Percentiles rank a stretch among this genome's conserved stretches.
Evolutionary conservation across 2,329 filamentous ascomycete species (phyloP).

Genomic region (Ophiostoma piceae): DNA sequence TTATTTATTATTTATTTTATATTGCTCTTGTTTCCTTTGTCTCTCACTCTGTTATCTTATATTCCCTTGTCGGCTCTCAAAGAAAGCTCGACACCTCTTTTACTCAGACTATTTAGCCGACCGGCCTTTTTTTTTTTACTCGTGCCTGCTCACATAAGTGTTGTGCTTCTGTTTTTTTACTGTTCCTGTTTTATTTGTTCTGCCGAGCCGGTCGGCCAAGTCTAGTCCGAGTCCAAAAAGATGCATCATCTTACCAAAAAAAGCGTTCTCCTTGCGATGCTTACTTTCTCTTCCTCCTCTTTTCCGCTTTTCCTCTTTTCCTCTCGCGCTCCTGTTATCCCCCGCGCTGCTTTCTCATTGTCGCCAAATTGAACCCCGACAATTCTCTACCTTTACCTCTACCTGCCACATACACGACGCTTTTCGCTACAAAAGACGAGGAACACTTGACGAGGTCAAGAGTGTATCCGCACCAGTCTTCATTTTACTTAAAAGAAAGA

Average conservation of each 20-base stretch:
- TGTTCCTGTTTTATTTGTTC: background rate
- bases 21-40: conserved; percentile 13
- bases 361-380: conserved; percentile 17
- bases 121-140: conserved; percentile 13
- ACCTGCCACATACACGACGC: background rate
- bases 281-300: background rate
- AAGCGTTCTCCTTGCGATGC: conserved; percentile 12
- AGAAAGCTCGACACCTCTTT: conserved; percentile 10
- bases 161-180: background rate
- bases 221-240: conserved; percentile 15
- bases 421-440: conserved; percentile 3
- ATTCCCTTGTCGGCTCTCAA: conserved; percentile 8
- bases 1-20: conserved; percentile 29
- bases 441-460: background rate
- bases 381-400: background rate
- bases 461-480: background rate
- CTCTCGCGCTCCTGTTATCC: conserved; percentile 2
- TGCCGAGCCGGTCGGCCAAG: conserved; percentile 7
- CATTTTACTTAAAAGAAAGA: conserved; percentile 9
- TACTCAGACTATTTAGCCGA: conserved; percentile 16
- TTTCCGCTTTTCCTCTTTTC: background rate
- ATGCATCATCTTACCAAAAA: conserved; percentile 15
- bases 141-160: background rate
- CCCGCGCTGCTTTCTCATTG: background rate
- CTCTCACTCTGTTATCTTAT: background rate